These are phyloP conservation scores for Anthracocystis walkeri DNA, from an alignment of 1,284 basidiomycete species.

Conservation along the genomic window DNA sequence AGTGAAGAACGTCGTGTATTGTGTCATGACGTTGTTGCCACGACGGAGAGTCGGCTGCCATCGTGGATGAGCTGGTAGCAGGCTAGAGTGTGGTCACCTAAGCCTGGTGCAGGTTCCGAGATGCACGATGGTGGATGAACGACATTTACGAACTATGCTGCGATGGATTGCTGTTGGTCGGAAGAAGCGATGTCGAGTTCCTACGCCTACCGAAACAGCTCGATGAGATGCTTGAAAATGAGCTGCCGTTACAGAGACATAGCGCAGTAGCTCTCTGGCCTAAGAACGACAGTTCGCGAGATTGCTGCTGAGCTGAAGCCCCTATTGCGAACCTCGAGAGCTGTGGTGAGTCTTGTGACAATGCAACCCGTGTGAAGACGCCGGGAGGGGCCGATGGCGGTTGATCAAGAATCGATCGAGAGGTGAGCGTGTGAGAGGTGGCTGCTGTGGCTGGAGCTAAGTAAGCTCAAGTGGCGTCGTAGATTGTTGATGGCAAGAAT, in stretches of 20 bases:
- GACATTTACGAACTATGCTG: not conserved
- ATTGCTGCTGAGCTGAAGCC: not conserved
- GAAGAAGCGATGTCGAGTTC: not conserved
- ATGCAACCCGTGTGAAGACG: too few species aligned
- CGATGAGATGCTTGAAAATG: not conserved
- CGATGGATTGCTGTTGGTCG: not conserved
- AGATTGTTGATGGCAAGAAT: not conserved
- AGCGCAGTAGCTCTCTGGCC: not conserved
- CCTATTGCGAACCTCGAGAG: not conserved
- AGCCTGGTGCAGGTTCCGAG: constrained; percentile 1
- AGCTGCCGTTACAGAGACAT: constrained; percentile 4
- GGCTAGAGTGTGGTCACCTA: not conserved
- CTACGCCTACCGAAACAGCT: not conserved
- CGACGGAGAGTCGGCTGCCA: constrained; percentile 21
- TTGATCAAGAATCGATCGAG: too few species aligned
- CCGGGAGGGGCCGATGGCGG: too few species aligned
- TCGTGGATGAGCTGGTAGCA: constrained; percentile 1
- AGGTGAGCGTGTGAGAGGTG: too few species aligned
- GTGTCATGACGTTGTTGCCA: constrained; percentile 37
- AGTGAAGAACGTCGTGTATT: constrained; percentile 24
- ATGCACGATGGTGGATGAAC: not conserved
- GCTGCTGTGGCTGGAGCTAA: too few species aligned
- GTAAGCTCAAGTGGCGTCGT: too few species aligned
- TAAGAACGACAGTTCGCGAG: not conserved
- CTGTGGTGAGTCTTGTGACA: too few species aligned